Percentiles rank a stretch among this genome's conserved stretches.
Evolutionary conservation across 768 basidiomycete species (phyloP).

Genomic region (Collybia sp.): DNA sequence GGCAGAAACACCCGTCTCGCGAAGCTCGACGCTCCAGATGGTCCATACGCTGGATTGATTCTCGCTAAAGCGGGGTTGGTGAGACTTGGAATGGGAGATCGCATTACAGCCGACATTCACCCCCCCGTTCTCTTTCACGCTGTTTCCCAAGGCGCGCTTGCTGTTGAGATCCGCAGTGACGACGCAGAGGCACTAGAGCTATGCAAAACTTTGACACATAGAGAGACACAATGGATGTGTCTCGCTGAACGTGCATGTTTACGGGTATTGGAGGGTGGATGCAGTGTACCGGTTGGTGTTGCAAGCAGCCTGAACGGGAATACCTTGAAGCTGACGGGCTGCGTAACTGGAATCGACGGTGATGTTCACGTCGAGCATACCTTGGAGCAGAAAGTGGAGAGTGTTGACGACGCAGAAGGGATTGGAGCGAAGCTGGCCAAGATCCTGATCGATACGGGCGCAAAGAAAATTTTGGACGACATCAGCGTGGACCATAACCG

Average conservation of each 20-base stretch:
- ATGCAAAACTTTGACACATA: constrained; percentile 67
- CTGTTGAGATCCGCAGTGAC: constrained; percentile 73
- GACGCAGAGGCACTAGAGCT: constrained; percentile 59
- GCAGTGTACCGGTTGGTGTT: constrained; percentile 94
- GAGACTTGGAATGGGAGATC: constrained; percentile 68
- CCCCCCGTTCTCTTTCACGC: constrained; percentile 82
- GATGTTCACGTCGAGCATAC: constrained; percentile 64
- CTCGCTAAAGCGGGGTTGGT: constrained; percentile 92
- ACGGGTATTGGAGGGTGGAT: constrained; percentile 91
- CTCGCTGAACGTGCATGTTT: constrained; percentile 86
- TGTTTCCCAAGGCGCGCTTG: constrained; percentile 93
- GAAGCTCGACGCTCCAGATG: constrained; percentile 83
- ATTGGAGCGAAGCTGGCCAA: constrained; percentile 66
- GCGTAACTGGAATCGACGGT: constrained; percentile 84
- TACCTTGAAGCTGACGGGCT: constrained; percentile 64
- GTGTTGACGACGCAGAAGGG: constrained; percentile 56
- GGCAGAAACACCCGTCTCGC: constrained; percentile 81
- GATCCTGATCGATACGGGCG: constrained; percentile 64
- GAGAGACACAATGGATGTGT: constrained; percentile 72
- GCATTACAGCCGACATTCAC: constrained; percentile 68
- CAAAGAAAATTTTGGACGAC: constrained; percentile 74
- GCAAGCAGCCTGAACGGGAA: constrained; percentile 32
- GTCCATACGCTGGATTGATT: constrained; percentile 82
- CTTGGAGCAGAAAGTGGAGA: constrained; percentile 45
- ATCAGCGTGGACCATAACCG: constrained; percentile 65